Evolutionary conservation across 2,329 filamentous ascomycete species (phyloP), one percentile per base, ranked within the genome.

Genomic region (Aureobasidium namibiae): DNA sequence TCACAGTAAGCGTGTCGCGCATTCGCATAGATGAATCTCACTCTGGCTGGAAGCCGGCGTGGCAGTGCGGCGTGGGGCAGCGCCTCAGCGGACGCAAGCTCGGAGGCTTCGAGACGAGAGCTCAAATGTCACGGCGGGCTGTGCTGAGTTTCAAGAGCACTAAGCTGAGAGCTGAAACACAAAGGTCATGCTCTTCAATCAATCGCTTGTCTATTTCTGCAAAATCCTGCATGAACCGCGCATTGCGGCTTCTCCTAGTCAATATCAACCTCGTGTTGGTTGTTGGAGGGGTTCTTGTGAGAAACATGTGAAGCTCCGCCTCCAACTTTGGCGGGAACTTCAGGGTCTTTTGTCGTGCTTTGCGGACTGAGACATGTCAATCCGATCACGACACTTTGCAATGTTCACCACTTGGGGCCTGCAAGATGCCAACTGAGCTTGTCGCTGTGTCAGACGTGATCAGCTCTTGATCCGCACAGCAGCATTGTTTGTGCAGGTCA

Each of bases 31-130:
- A 31, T 14, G 24, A 41, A 26, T 42, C 50, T 42, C 14, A 54
- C 50, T 26, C 23, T 23, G 52, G 36, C 52, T 56, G 38, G 52
- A 26, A 29, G n/a, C 52, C 39, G 52, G 38, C 38, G 52, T 56
- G 52, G 52, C 52, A 56, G 52, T 56, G 52, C 52, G 52, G n/a
- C n/a, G n/a, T 56, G 52, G 52, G 52, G 52, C 52, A 34, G 38
- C n/a, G 14, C 10, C 4, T 29, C 4, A 4, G 26, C 26, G 13
- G 31, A 33, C 26, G 26, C 26, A 50, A 50, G 46, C 46, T 50
- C 33, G 31, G 46, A 42, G 24, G 46, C 46, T 49, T 29, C 24
- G 10, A 31, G 26, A 34, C 31, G 46, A 26, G 38, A n/a, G n/a
- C 36, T 31, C 24, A 14, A 41, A 24, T 52, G 33, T 52, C 48